Evolutionary conservation across 306 rosid genomes (phyloP).

Genomic region (Canavalia gladiata): DNA sequence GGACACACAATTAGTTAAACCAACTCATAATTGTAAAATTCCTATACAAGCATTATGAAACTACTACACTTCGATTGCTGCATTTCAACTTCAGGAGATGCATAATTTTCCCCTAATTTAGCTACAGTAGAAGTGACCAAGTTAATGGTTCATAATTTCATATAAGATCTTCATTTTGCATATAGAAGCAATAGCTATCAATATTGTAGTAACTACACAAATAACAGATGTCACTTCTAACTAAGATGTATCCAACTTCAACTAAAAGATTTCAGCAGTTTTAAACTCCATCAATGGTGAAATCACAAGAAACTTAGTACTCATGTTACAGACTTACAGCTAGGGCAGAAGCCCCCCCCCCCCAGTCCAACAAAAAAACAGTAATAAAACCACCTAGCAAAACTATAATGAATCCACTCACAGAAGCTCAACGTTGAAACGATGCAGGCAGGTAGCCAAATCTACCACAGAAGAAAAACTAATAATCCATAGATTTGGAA

Average conservation of each 20-base stretch:
- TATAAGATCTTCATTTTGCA: conserved; percentile 13
- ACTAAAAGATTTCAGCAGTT: not conserved
- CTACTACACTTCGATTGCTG: conserved; percentile 22
- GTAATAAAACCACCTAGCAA: not conserved
- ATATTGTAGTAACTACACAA: conserved; percentile 13
- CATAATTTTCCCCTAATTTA: conserved; percentile 37
- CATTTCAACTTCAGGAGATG: conserved; percentile 35
- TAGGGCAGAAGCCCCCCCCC: not conserved
- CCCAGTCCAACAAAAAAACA: not conserved
- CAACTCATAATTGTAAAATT: conserved; percentile 25
- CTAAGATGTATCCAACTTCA: conserved; percentile 8
- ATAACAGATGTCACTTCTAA: conserved; percentile 15
- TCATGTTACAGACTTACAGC: not conserved
- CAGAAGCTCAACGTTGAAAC: conserved; percentile 22
- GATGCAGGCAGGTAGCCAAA: not conserved
- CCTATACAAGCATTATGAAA: conserved; percentile 17
- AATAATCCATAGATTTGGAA: conserved; percentile 13
- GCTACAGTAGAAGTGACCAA: conserved; percentile 13
- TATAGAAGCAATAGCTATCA: conserved; percentile 11
- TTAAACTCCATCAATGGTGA: conserved; percentile 18
- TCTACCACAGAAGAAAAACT: not conserved
- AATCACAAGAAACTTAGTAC: not conserved
- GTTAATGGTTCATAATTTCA: conserved; percentile 3
- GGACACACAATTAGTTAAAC: conserved; percentile 44
- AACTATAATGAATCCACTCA: conserved; percentile 7